phyloP scores from a whole-genome alignment of 2,329 filamentous ascomycete species.

The Beauveria scarabaeidicola region DNA sequence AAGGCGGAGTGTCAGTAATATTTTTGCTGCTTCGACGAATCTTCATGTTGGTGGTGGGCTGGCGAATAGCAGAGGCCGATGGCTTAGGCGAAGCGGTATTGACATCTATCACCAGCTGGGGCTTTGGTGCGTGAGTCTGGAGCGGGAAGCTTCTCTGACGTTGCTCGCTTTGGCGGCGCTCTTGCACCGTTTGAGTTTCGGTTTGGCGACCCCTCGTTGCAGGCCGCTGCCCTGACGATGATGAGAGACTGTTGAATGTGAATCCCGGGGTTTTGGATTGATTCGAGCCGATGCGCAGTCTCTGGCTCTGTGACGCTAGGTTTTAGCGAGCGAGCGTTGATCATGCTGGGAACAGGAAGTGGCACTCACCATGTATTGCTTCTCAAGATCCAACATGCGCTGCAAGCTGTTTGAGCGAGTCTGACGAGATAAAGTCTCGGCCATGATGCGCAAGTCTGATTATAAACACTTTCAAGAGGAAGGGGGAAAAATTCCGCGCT shows the following conservation, averaged over 20 bases:
- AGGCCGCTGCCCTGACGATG: conserved; percentile 1
- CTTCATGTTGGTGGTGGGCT: conserved; percentile 3
- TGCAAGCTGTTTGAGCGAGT: conserved; percentile 41
- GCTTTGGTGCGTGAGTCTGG: conserved; percentile 1
- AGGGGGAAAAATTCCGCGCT: neutral
- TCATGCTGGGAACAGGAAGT: neutral
- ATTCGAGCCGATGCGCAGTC: conserved; percentile 2
- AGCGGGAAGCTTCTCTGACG: conserved; percentile 7
- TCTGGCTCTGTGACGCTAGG: neutral
- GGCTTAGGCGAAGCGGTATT: neutral
- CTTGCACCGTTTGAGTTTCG: conserved; percentile 3
- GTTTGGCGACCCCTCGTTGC: neutral
- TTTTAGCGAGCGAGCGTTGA: neutral
- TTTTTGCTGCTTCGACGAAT: neutral
- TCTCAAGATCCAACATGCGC: conserved; percentile 52
- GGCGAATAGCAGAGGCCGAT: neutral
- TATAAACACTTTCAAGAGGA: neutral
- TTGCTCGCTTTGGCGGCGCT: conserved; percentile 1
- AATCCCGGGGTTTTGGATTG: neutral
- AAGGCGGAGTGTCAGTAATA: neutral
- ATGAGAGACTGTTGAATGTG: neutral
- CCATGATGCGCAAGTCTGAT: conserved; percentile 6
- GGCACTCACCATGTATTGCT: conserved; percentile 46
- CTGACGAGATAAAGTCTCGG: conserved; percentile 4
- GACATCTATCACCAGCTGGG: conserved; percentile 10